Evolutionary conservation across 768 basidiomycete species (phyloP).

Genomic region (Paxillus involutus): DNA sequence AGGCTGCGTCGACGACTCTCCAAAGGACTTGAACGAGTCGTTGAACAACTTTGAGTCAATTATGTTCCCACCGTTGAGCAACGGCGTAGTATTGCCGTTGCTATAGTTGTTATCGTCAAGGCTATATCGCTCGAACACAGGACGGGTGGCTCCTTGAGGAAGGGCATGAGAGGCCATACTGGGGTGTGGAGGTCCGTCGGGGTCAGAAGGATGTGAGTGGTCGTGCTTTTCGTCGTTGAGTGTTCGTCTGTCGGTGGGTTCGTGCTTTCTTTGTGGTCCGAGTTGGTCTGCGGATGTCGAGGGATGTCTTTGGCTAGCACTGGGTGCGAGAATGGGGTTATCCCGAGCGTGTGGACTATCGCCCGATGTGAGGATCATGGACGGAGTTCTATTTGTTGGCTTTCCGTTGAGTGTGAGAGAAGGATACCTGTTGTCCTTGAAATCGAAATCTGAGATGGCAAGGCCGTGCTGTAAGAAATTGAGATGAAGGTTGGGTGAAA

Average conservation of each 20-base stretch:
- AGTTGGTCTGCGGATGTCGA: slow-evolving; percentile 11
- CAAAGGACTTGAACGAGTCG: slow-evolving; percentile 33
- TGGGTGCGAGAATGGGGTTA: slow-evolving; percentile 7
- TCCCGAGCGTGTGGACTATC: slow-evolving; percentile 29
- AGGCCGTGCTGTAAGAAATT: slow-evolving; percentile 53
- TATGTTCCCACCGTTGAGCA: slow-evolving; percentile 25
- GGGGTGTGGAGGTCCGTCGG: slow-evolving; percentile 22
- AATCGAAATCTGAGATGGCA: slow-evolving; percentile 57
- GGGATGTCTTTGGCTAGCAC: slow-evolving; percentile 12
- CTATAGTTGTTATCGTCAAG: slow-evolving; percentile 40
- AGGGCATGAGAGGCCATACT: slow-evolving; percentile 44
- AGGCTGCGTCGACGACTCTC: slow-evolving; percentile 23
- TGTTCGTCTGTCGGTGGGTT: slow-evolving; percentile 21
- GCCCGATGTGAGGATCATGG: slow-evolving; percentile 30
- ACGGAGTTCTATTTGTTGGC: slow-evolving; percentile 22
- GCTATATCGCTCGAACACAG: slow-evolving; percentile 53
- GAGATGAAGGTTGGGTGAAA: slow-evolving; percentile 35
- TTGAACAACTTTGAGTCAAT: slow-evolving; percentile 27
- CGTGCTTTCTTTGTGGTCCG: slow-evolving; percentile 14
- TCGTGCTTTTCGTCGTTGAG: slow-evolving; percentile 24
- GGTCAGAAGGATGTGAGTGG: slow-evolving; percentile 12
- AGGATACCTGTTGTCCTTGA: slow-evolving; percentile 63
- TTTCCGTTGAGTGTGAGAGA: slow-evolving; percentile 28
- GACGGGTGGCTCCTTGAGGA: slow-evolving; percentile 42
- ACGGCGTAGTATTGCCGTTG: slow-evolving; percentile 17